Percentiles rank a stretch among this genome's conserved stretches.
phyloP scores from a whole-genome alignment of 2,329 filamentous ascomycete species.

The Mycosphaerelloides madeirae region DNA sequence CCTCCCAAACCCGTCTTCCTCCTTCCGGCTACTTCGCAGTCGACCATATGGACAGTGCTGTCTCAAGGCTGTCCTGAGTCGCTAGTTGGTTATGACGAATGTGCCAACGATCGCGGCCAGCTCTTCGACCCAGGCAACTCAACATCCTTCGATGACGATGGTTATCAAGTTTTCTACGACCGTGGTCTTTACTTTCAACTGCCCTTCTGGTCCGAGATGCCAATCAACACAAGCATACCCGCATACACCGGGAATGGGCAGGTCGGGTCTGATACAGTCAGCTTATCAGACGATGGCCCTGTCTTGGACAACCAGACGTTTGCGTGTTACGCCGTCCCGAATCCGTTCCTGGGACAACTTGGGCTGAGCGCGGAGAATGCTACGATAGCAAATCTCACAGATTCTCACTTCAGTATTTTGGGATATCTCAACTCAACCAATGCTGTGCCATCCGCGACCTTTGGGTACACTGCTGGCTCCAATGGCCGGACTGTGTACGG shows the following conservation, averaged over 20 bases:
- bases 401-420: slow-evolving; percentile 23
- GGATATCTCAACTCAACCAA: slow-evolving; percentile 22
- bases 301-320: slow-evolving; percentile 5
- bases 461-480: slow-evolving; percentile 41
- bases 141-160: background rate
- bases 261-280: background rate
- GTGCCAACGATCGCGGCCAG: slow-evolving; percentile 3
- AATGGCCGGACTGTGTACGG: slow-evolving; percentile 36
- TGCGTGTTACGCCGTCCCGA: background rate
- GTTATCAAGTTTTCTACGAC: too few relatives aligned
- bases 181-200: background rate
- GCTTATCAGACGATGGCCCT: background rate
- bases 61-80: slow-evolving; percentile 47
- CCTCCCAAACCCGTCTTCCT: slow-evolving; percentile 29
- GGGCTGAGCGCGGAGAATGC: slow-evolving; percentile 33
- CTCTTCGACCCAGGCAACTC: background rate
- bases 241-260: background rate
- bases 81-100: background rate
- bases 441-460: slow-evolving; percentile 35
- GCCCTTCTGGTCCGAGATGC: background rate
- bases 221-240: background rate
- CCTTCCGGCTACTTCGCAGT: slow-evolving; percentile 61
- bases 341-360: slow-evolving; percentile 34
- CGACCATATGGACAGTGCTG: slow-evolving; percentile 65
- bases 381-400: slow-evolving; percentile 34